A percentile compares a stretch with the other conserved stretches of the same genome.
phyloP scores from a whole-genome alignment of 139 green algal genomes.

The Haematococcus lacustris region DNA sequence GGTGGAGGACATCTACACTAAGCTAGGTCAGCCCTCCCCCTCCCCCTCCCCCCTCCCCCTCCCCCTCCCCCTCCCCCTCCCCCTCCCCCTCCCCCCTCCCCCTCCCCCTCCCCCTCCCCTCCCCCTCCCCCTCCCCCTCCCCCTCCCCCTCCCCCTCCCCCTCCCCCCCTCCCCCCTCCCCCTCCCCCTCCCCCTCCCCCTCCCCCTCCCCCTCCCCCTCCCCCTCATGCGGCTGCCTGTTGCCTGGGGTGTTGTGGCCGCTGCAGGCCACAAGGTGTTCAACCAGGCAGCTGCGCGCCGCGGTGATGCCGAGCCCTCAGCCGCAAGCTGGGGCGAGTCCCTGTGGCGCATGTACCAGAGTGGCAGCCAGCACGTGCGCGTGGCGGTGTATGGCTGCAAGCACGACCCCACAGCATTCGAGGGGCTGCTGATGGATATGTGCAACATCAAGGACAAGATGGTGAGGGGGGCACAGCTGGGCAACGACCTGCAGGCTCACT shows the following conservation, averaged over 20 bases:
- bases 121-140: neutral
- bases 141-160: no score
- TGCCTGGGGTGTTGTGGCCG: no score
- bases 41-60: neutral
- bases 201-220: no score
- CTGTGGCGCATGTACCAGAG: conserved; percentile 50
- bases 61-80: neutral
- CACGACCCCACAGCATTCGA: conserved; percentile 88
- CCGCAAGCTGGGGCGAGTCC: conserved; percentile 33
- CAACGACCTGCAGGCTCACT: no score
- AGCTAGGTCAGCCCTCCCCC: conserved; percentile 43
- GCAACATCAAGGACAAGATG: conserved; percentile 35
- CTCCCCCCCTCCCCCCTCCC: no score
- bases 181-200: no score
- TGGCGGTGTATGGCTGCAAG: conserved; percentile 82
- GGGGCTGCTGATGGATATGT: conserved; percentile 64
- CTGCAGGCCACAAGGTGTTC: no score
- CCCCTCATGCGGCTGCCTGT: no score
- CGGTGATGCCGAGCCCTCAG: conserved; percentile 13
- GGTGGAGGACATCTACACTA: conserved; percentile 83
- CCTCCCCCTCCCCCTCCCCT: neutral
- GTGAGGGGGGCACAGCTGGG: conserved; percentile 13
- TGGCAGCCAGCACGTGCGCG: conserved; percentile 53
- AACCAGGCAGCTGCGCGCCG: conserved; percentile 18
- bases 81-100: neutral